Evolutionary conservation across 73 alveolate species (phyloP).

Genomic region (Paramecium caudatum): DNA sequence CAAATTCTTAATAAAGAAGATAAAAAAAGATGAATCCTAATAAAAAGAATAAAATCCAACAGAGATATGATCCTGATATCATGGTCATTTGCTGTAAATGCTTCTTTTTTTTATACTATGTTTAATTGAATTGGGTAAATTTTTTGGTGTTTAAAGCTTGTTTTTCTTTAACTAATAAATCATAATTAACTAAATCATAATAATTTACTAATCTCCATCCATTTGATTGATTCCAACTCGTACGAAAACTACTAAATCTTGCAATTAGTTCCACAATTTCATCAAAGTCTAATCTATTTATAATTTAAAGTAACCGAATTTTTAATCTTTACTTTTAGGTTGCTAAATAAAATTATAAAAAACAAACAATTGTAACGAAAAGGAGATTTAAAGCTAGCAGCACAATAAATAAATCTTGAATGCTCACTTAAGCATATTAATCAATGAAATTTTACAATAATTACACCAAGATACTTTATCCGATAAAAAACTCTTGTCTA

Average conservation of each 20-base stretch:
- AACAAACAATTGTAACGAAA: background rate
- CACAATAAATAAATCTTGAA: background rate
- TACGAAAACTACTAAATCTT: conserved; percentile 4
- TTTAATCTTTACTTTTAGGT: background rate
- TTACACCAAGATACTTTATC: background rate
- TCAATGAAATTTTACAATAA: background rate
- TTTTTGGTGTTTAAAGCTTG: background rate
- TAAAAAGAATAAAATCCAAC: conserved; percentile 13
- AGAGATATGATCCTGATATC: background rate
- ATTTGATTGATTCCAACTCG: background rate
- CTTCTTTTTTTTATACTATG: background rate
- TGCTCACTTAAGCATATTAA: background rate
- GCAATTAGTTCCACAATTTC: conserved; percentile 36
- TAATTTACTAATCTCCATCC: conserved; percentile 3
- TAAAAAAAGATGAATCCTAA: background rate
- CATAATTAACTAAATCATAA: background rate
- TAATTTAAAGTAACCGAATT: background rate
- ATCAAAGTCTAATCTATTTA: background rate
- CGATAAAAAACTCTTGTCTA: background rate
- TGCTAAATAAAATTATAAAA: background rate
- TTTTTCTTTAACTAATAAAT: background rate
- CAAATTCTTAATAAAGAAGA: conserved; percentile 8
- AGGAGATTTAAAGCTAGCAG: background rate
- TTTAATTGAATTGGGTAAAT: background rate
- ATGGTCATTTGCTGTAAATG: background rate